phyloP scores from a whole-genome alignment of 2,329 filamentous ascomycete genomes.

The Colletotrichum tanaceti region DNA sequence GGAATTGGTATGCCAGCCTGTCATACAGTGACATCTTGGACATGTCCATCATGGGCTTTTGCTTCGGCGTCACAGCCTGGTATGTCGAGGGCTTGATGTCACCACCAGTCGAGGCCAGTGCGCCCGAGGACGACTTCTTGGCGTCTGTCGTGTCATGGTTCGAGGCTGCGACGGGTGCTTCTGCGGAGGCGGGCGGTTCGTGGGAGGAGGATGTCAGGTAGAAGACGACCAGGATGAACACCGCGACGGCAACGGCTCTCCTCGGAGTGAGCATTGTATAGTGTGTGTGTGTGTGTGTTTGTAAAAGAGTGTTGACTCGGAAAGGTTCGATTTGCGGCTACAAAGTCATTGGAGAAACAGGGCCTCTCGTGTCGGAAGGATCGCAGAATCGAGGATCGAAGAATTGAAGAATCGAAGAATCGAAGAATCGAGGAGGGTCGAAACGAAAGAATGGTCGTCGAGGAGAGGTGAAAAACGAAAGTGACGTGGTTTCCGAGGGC shows the following conservation, averaged over 20 bases:
- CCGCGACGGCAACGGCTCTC: slow-evolving; percentile 78
- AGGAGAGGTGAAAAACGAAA: slow-evolving; percentile 20
- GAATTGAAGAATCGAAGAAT: too few species aligned
- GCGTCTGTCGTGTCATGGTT: slow-evolving; percentile 35
- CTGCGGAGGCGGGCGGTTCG: slow-evolving; percentile 45
- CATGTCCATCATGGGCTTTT: slow-evolving; percentile 76
- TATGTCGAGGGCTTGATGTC: slow-evolving; percentile 26
- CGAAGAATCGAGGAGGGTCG: slow-evolving; percentile 11
- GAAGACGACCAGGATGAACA: slow-evolving; percentile 75
- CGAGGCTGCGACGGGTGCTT: slow-evolving; percentile 43
- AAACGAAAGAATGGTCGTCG: slow-evolving; percentile 4
- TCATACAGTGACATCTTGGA: slow-evolving; percentile 77
- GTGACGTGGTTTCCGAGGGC: slow-evolving; percentile 15
- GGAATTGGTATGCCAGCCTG: slow-evolving; percentile 93
- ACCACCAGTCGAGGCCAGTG: slow-evolving; percentile 6
- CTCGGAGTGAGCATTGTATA: slow-evolving; percentile 80
- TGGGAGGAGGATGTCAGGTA: slow-evolving; percentile 75
- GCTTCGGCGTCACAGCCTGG: slow-evolving; percentile 67
- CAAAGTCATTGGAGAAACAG: slow-evolving; percentile 15
- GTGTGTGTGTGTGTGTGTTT: not conserved
- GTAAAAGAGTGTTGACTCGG: slow-evolving; percentile 16
- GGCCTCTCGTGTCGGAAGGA: not conserved
- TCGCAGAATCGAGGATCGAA: too few species aligned
- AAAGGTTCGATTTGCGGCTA: slow-evolving; percentile 12
- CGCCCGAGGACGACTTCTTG: slow-evolving; percentile 12